Evolutionary conservation across 129 eudicot genomes (phyloP).

Genomic region (Helianthus tuberosus): DNA sequence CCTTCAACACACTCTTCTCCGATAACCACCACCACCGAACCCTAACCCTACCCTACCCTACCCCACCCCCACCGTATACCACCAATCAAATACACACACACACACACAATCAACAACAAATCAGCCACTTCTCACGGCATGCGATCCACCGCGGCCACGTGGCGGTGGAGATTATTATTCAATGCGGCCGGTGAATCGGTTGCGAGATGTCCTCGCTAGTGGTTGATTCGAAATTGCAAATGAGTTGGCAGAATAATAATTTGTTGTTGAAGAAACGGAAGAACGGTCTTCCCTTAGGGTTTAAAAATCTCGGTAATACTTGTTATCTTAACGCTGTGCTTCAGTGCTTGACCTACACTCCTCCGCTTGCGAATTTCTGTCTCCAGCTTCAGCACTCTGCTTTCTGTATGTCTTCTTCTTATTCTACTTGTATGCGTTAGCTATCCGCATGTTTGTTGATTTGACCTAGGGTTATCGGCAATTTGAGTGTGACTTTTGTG

Average conservation of each 20-base stretch:
- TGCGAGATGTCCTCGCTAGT: conserved; percentile 49
- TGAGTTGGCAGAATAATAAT: conserved; percentile 75
- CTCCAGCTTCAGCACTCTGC: conserved; percentile 67
- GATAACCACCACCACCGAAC: no score
- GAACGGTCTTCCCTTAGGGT: conserved; percentile 81
- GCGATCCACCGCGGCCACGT: conserved; percentile 60
- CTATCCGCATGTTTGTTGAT: neutral
- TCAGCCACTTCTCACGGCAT: conserved; percentile 26
- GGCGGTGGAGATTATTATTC: conserved; percentile 53
- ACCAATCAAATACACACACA: no score
- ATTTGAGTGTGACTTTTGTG: neutral
- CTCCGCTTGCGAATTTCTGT: conserved; percentile 96
- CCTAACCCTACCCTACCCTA: no score
- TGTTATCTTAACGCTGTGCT: conserved; percentile 95
- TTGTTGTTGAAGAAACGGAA: conserved; percentile 52
- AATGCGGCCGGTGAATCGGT: conserved; percentile 57
- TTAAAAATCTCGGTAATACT: conserved; percentile 83
- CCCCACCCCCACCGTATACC: no score
- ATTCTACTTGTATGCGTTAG: neutral
- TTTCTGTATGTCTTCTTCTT: conserved; percentile 50
- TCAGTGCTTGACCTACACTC: conserved; percentile 97
- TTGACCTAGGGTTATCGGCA: conserved; percentile 17
- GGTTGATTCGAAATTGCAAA: conserved; percentile 64
- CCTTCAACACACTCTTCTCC: no score
- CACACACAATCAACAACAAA: no score